Base-by-base conservation (phyloP, 2,329 filamentous ascomycete species). In the Metarhizium guizhouense region DNA sequence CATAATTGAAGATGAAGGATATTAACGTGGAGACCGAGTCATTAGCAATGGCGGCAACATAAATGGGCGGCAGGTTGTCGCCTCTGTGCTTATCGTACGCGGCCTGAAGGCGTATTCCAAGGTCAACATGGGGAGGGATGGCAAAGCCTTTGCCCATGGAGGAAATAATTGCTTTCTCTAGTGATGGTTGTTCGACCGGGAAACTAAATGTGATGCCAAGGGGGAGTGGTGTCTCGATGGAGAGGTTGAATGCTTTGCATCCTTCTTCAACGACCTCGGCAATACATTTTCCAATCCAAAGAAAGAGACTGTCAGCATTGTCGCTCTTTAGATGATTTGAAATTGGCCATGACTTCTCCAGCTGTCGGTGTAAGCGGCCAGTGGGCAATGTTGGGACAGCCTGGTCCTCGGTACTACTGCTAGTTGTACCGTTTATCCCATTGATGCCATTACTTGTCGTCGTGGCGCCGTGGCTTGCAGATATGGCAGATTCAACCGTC, bases 271-370 rank as follows among this genome's bases (percentile, higher is more conserved):
- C 84, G 3, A 92, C 87, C 58, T 86, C 77, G 14, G 86, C 86
- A 62, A 94, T 89, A 64, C 86, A 88, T 62, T 81, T 76, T 30
- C 88, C 89, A 61, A 94, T 89, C 88, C 88, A 94, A n/a, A 78
- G 72, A 68, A 94, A 94, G 2, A 93, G 74, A 56, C 85, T 83
- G 56, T 90, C 84, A 1, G 86, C 83, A 59, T 91, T 85, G 61
- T 90, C 83, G 68, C 81, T 82, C 65, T 90, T 90, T 59, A 91
- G 71, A 54, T 86, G 81, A 47, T 90, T 83, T 51, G 80, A 80
- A 62, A 92, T 92, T 7, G 86, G 82, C 87, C 87, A 91, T 54
- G 81, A 82, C 60, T 78, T 85, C 67, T 91, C 88, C 55, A 89
- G 71, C 5, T 81, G 79, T 50, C 84, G 76, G 40, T 75, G 75